A percentile compares a stretch with the other conserved stretches of the same genome.
Evolutionary conservation across 1,139 yeast genomes (phyloP).

Genomic region (Yamadazyma sp.): DNA sequence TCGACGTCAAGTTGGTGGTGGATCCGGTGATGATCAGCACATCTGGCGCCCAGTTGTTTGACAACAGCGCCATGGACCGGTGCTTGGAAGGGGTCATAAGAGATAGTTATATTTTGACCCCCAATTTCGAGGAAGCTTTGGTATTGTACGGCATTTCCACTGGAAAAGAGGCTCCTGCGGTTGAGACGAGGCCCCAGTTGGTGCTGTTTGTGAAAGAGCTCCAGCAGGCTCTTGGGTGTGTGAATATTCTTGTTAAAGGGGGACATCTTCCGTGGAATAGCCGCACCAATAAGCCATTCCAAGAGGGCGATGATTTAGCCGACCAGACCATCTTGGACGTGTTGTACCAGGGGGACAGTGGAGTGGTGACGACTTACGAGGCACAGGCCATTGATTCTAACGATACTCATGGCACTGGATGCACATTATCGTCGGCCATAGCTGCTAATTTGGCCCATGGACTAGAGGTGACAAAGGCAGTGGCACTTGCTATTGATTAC

Average conservation of each 20-base stretch:
- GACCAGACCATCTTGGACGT: constrained; percentile 52
- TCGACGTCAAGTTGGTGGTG: constrained; percentile 48
- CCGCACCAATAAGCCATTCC: constrained; percentile 15
- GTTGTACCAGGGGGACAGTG: constrained; percentile 48
- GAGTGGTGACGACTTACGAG: constrained; percentile 42
- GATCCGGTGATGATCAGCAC: constrained; percentile 89
- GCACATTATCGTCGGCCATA: constrained; percentile 81
- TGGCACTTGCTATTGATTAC: constrained; percentile 59
- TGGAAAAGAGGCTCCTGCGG: constrained; percentile 1
- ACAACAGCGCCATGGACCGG: constrained; percentile 43
- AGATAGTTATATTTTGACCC: constrained; percentile 67
- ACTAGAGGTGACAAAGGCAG: constrained; percentile 42
- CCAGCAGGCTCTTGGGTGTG: constrained; percentile 41
- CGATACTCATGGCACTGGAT: constrained; percentile 89
- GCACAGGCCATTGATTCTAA: constrained; percentile 50
- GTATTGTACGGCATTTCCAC: constrained; percentile 5
- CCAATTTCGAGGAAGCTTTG: constrained; percentile 71
- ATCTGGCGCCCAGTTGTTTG: constrained; percentile 62
- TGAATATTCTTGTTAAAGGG: constrained; percentile 72
- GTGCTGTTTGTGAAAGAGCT: constrained; percentile 42
- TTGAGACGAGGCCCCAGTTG: constrained; percentile 8
- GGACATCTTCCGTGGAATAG: constrained; percentile 68
- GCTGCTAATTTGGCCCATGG: constrained; percentile 72
- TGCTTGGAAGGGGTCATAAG: constrained; percentile 51
- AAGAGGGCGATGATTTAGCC: constrained; percentile 17